A percentile compares a stretch with the other conserved stretches of the same genome.
phyloP scores from a whole-genome alignment of 306 rosid genomes.

The Castanospermum australe region DNA sequence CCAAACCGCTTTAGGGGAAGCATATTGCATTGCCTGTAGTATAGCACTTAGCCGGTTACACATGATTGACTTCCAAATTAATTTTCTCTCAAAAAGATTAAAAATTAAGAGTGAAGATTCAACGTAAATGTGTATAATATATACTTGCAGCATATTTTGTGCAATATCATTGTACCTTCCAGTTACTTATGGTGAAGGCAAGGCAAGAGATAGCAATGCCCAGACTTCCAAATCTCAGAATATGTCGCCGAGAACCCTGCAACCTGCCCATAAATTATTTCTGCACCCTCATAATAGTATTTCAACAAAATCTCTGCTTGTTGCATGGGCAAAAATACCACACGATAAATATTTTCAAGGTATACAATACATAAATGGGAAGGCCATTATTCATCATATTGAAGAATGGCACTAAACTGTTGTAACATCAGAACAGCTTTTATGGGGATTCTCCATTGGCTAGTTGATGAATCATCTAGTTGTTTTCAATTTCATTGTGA shows the following conservation, averaged over 20 bases:
- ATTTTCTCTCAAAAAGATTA: background rate
- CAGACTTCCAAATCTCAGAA: conserved; percentile 89
- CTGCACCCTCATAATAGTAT: conserved; percentile 52
- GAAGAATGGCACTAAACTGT: conserved; percentile 7
- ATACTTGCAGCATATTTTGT: conserved; percentile 11
- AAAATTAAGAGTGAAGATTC: background rate
- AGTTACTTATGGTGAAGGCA: conserved; percentile 65
- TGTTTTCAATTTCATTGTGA: background rate
- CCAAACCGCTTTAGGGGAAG: conserved; percentile 94
- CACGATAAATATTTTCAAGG: conserved; percentile 10
- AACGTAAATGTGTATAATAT: background rate
- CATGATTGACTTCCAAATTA: conserved; percentile 7
- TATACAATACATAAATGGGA: conserved; percentile 9
- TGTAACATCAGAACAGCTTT: conserved; percentile 6
- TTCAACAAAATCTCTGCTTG: conserved; percentile 24
- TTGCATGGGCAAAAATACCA: conserved; percentile 16
- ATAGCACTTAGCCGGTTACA: conserved; percentile 11
- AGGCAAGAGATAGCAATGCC: conserved; percentile 88
- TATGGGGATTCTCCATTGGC: background rate
- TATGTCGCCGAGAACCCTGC: conserved; percentile 91
- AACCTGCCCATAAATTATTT: conserved; percentile 87
- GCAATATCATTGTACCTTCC: conserved; percentile 68
- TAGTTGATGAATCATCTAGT: background rate
- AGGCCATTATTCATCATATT: conserved; percentile 7
- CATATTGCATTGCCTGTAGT: conserved; percentile 87